Base-by-base conservation (phyloP, 768 basidiomycete species). In the Pisolithus albus region DNA sequence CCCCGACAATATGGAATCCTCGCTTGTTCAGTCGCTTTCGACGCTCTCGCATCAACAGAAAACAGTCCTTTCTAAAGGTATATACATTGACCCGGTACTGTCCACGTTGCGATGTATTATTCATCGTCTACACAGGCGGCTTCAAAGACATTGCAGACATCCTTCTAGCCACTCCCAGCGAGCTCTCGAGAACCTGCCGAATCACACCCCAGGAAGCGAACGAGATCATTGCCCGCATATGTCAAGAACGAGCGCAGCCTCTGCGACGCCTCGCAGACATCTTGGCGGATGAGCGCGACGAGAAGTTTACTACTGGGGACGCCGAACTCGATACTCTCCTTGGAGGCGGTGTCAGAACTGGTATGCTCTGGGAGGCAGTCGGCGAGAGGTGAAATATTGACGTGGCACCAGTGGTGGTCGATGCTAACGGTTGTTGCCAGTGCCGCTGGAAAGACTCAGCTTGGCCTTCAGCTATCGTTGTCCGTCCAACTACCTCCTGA, bases 401-500 rank as follows among this genome's bases (percentile, higher is more conserved):
- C 32, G 21, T 54, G 23, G 11, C 45, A 37, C 37, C 21, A 19
- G 46, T n/a, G 52, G 40, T 46, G 21, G 23, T 37, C 40, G 19
- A 24, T 30, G 18, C 47, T 63, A 39, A 61, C 34, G 28, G 16
- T 9, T 30, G 10, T 32, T 49, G 44, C 15, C 63, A 99, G 96
- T 63, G 86, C 92, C 21, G 83, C 95, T 24, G 96, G 96, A 37
- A 99, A 99, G 71, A 92, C 92, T 1, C 93, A 98, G 60, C 69
- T 98, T 5, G 88, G 87, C 4, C 74, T 99, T 13, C 92, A 94
- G 57, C 76, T 92, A 18, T 81, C 90, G 4, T 71, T 95, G 28
- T 73, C 79, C 19, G 86, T 88, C 1, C 94, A 97, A 63, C 74
- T 89, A 0, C 82, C 88, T 21, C 60, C 19, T 43, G 61, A 65